Evolutionary conservation across 768 basidiomycete genomes (phyloP).

Genomic region (Leccinellum luteum): DNA sequence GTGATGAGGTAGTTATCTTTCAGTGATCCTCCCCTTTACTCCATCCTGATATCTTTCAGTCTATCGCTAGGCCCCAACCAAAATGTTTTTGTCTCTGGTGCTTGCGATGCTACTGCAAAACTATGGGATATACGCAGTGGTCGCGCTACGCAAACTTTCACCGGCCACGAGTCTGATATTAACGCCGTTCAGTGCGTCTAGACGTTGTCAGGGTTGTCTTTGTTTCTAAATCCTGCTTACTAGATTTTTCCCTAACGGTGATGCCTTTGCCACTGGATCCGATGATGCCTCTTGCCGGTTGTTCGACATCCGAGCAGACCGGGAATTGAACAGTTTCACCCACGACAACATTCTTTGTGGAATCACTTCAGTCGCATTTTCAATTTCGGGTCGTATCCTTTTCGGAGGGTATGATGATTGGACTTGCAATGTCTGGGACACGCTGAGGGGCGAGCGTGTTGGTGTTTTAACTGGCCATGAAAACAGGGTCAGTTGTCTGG

Average conservation of each 20-base stretch:
- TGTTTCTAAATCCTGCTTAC: constrained; percentile 9
- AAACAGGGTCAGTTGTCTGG: constrained; percentile 95
- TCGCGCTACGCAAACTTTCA: constrained; percentile 97
- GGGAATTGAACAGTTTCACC: constrained; percentile 94
- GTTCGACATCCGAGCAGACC: constrained; percentile 96
- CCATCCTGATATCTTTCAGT: constrained; percentile 41
- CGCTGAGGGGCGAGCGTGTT: constrained; percentile 95
- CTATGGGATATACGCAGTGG: constrained; percentile 99
- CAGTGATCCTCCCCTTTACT: constrained; percentile 6
- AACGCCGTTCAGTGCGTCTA: constrained; percentile 92
- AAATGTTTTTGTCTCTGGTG: constrained; percentile 97
- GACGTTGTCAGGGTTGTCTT: not conserved
- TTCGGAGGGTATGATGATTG: constrained; percentile 99
- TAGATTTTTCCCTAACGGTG: constrained; percentile 99
- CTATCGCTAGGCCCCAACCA: constrained; percentile 92
- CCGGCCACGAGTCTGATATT: constrained; percentile 98
- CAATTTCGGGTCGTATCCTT: constrained; percentile 93
- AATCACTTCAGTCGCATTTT: constrained; percentile 98
- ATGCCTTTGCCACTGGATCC: constrained; percentile 98
- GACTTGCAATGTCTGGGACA: constrained; percentile 99
- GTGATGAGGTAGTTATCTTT: constrained; percentile 85
- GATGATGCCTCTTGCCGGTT: constrained; percentile 98
- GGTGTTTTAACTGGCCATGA: constrained; percentile 97
- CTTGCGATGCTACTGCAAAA: constrained; percentile 97
- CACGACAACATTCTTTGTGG: constrained; percentile 99